phyloP scores from a whole-genome alignment of 768 basidiomycete genomes.

The Russula virescens region DNA sequence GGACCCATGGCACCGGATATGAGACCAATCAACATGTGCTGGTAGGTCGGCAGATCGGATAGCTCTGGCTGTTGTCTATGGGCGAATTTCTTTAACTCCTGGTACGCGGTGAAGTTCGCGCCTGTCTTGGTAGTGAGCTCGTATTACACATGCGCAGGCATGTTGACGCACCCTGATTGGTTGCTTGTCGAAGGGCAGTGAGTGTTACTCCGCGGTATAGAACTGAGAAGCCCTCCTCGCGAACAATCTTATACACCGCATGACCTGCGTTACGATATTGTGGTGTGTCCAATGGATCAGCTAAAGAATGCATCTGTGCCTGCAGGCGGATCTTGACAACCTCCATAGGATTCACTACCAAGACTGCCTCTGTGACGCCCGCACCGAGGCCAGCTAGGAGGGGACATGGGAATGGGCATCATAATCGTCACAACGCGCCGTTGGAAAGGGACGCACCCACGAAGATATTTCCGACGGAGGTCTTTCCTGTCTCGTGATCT shows the following conservation, averaged over 20 bases:
- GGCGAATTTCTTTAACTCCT: slow-evolving; percentile 87
- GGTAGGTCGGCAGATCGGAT: slow-evolving; percentile 81
- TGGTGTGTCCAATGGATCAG: slow-evolving; percentile 90
- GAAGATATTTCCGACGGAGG: slow-evolving; percentile 76
- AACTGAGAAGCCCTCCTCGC: slow-evolving; percentile 81
- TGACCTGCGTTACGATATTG: slow-evolving; percentile 96
- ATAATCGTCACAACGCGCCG: neutral
- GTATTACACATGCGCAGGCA: neutral
- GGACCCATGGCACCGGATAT: slow-evolving; percentile 98
- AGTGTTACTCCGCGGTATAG: slow-evolving; percentile 91
- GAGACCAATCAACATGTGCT: slow-evolving; percentile 92
- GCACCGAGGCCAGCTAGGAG: slow-evolving; percentile 83
- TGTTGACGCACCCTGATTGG: slow-evolving; percentile 74
- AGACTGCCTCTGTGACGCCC: slow-evolving; percentile 91
- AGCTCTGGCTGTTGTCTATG: slow-evolving; percentile 73
- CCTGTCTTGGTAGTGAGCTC: slow-evolving; percentile 39
- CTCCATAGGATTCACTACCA: slow-evolving; percentile 98
- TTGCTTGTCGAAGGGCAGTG: slow-evolving; percentile 93
- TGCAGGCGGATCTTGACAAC: slow-evolving; percentile 98
- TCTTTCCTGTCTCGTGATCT: slow-evolving; percentile 71
- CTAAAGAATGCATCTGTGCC: slow-evolving; percentile 94
- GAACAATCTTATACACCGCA: slow-evolving; percentile 88
- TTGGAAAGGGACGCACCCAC: slow-evolving; percentile 52
- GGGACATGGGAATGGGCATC: neutral
- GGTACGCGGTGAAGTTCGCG: slow-evolving; percentile 97